Conservation (phyloP, 192 early-diverging fungal species). For the Coemansia sp. region DNA sequence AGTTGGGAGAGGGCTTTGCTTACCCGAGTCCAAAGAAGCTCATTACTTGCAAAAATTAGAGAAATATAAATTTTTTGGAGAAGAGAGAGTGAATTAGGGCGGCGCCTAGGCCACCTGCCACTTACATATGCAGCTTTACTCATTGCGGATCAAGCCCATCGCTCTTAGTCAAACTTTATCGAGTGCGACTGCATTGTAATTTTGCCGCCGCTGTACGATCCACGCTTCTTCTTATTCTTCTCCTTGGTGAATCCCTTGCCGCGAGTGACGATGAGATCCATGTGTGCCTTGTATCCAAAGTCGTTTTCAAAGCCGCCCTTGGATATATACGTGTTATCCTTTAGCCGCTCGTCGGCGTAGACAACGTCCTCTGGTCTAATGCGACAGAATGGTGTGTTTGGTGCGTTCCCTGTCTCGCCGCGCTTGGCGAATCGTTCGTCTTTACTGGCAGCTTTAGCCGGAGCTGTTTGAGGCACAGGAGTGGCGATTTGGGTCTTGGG, state of each 20-base stretch:
- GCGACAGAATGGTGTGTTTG: slow-evolving; percentile 78
- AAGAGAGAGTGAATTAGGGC: background rate
- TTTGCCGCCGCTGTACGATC: slow-evolving; percentile 88
- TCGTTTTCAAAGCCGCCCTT: slow-evolving; percentile 70
- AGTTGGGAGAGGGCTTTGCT: background rate
- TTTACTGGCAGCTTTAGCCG: background rate
- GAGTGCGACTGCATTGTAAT: slow-evolving; percentile 85
- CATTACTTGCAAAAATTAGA: slow-evolving; percentile 21
- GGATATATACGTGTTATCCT: slow-evolving; percentile 77
- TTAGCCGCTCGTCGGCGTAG: slow-evolving; percentile 76
- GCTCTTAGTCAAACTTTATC: slow-evolving; percentile 73
- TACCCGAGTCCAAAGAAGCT: slow-evolving; percentile 57
- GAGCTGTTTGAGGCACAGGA: slow-evolving; percentile 13
- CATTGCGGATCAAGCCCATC: background rate
- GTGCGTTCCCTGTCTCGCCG: slow-evolving; percentile 24
- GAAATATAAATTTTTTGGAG: background rate
- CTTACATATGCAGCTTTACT: background rate
- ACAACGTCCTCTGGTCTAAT: slow-evolving; percentile 79
- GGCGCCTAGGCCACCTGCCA: background rate
- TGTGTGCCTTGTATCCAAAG: slow-evolving; percentile 93
- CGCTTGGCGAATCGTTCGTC: slow-evolving; percentile 13
- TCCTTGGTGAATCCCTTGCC: slow-evolving; percentile 93
- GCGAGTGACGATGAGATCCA: slow-evolving; percentile 84
- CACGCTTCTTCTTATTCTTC: slow-evolving; percentile 98
- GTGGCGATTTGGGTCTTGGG: background rate